phyloP scores from a whole-genome alignment of 495 filamentous ascomycete species.

The Annulohypoxylon moriforme region DNA sequence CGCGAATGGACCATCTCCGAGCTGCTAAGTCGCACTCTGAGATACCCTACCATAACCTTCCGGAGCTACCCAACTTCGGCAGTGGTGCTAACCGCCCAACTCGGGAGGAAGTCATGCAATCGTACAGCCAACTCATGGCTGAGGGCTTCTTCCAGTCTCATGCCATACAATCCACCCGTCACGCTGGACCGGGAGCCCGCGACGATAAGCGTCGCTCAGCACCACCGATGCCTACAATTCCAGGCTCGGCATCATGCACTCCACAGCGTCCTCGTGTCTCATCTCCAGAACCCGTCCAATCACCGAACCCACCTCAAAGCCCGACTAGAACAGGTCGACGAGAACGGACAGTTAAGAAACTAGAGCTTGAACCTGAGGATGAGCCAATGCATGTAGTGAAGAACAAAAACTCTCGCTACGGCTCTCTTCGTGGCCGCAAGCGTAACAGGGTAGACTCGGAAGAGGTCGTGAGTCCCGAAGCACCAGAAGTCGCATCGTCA shows the following conservation, averaged over 20 bases:
- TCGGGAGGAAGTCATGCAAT: conserved; percentile 58
- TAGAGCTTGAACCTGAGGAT: conserved; percentile 10
- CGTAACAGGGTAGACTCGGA: conserved; percentile 34
- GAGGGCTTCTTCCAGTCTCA: conserved; percentile 62
- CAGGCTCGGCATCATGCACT: conserved; percentile 32
- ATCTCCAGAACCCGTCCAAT: conserved; percentile 23
- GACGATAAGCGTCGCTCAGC: conserved; percentile 23
- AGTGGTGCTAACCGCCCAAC: conserved; percentile 49
- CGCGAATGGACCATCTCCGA: conserved; percentile 33
- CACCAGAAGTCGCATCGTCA: conserved; percentile 16
- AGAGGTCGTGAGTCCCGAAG: conserved; percentile 13
- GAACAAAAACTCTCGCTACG: conserved; percentile 27
- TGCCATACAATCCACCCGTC: conserved; percentile 60
- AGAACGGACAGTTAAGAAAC: conserved; percentile 6
- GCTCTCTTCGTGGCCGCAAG: conserved; percentile 43
- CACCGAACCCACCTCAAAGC: conserved; percentile 25
- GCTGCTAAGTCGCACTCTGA: conserved; percentile 46
- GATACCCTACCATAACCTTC: conserved; percentile 39
- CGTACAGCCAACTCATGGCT: conserved; percentile 57
- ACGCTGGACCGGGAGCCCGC: conserved; percentile 41
- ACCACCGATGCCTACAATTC: conserved; percentile 36
- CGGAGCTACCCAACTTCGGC: conserved; percentile 29
- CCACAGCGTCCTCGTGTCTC: conserved; percentile 32
- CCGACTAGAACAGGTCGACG: conserved; percentile 9
- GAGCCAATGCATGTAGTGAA: conserved; percentile 14